Base-by-base conservation (phyloP, 495 filamentous ascomycete genomes). In the Chaetomium tenue region DNA sequence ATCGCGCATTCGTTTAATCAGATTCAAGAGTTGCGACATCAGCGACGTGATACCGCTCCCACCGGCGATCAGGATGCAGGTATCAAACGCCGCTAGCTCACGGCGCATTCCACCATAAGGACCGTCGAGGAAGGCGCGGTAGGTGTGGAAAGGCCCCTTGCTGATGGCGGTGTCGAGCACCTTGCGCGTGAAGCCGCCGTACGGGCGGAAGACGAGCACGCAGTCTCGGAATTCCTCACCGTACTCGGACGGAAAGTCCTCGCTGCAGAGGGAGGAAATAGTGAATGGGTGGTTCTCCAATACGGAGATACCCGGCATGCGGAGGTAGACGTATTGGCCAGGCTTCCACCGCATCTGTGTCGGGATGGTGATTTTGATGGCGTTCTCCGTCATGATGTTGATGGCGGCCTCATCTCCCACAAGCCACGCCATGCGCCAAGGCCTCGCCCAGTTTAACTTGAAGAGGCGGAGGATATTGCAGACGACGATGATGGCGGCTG, bases 251-350 rank as follows among this genome's bases (percentile, higher is more conserved):
- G 91, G 91, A 63, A 95, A 94, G 70, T 97, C 92, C 50, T 83
- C 82, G 50, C 76, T 90, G 85, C 82, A 95, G 20, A 96, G 84
- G 0, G 92, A 96, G 9, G 94, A 88, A 58, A 98, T 92, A 5
- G 93, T 98, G 75, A 98, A 98, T 5, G 93, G 93, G 64, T 98
- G 93, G 68, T 93, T 97, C 69, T 97, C 89, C 67, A 96, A 86
- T 30, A 94, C 72, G 0, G 91, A 91, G 66, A 98, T 91, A 2
- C 91, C 89, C 0, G 93, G 93, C 87, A 98, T 93, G 53, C 94
- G 85, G 12, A 98, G 81, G 70, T 97, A 98, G 26, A 98, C 90
- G 66, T 93, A 97, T 74, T 98, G 93, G 20, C 93, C 94, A 6
- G 93, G 92, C 68, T 86, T 87, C 93, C 93, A 98, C 66, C 84